These are phyloP conservation scores for Boletus reticulatus DNA, from an alignment of 768 basidiomycete genomes.

Conservation along the genomic window DNA sequence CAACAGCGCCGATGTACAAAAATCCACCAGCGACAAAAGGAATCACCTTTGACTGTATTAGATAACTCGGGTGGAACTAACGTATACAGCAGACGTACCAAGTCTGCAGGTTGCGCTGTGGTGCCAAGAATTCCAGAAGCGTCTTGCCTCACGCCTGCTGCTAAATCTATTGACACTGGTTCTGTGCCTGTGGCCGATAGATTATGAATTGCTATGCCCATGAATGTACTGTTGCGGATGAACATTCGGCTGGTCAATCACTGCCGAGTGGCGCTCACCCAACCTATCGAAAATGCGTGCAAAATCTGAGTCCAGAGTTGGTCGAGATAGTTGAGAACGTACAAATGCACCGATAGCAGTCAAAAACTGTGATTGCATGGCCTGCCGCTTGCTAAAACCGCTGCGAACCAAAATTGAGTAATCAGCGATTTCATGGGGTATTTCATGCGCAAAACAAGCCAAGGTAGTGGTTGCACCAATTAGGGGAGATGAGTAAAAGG, in stretches of 20 bases:
- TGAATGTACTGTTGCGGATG: conserved; percentile 61
- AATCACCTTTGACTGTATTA: conserved; percentile 56
- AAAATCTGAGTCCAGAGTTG: conserved; percentile 11
- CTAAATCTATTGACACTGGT: conserved; percentile 54
- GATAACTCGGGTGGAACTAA: conserved; percentile 10
- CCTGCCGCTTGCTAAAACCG: conserved; percentile 87
- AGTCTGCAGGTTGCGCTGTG: conserved; percentile 71
- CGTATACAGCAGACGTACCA: conserved; percentile 51
- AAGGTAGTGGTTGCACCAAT: conserved; percentile 95
- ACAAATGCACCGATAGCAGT: conserved; percentile 93
- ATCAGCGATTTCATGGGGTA: conserved; percentile 96
- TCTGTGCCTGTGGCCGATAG: conserved; percentile 52
- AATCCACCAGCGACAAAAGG: conserved; percentile 91
- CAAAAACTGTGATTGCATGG: conserved; percentile 91
- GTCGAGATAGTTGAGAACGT: conserved; percentile 21
- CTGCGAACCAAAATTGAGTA: conserved; percentile 90
- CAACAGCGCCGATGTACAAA: conserved; percentile 91
- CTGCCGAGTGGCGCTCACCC: conserved; percentile 26
- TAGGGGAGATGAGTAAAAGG: conserved; percentile 94
- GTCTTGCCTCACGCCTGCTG: conserved; percentile 72
- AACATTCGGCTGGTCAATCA: conserved; percentile 2
- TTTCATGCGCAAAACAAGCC: conserved; percentile 93
- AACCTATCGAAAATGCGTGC: conserved; percentile 31
- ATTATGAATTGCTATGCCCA: conserved; percentile 83
- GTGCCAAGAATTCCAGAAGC: conserved; percentile 82